Conservation (phyloP, 257 asterid species). For the Solanum tacnaense region DNA sequence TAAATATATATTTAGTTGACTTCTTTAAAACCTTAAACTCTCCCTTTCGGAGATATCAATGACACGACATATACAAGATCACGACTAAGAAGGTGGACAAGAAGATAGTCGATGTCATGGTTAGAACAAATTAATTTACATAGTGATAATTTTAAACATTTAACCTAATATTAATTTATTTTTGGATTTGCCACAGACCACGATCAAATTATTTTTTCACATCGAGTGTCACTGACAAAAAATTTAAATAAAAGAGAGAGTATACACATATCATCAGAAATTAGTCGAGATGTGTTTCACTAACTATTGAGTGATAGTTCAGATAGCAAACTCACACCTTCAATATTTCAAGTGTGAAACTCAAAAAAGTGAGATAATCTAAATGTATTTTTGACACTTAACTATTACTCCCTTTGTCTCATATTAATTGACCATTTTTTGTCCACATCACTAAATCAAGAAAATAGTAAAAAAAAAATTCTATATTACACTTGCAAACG, state of each 20-base stretch:
- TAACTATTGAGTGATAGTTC: too few species aligned
- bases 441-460: not conserved
- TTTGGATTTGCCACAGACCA: not conserved
- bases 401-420: fast-evolving
- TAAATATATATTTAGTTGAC: not conserved
- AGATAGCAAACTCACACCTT: fast-evolving
- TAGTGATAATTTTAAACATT: too few species aligned
- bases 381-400: too few species aligned
- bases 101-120: not conserved
- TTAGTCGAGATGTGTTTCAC: too few species aligned
- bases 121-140: too few species aligned
- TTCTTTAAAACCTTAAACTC: not conserved
- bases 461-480: too few species aligned
- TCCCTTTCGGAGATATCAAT: not conserved
- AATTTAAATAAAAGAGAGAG: fast-evolving
- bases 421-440: too few species aligned
- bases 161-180: too few species aligned
- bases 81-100: not conserved
- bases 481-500: not conserved
- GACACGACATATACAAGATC: not conserved
- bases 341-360: not conserved
- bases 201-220: not conserved
- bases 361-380: too few species aligned
- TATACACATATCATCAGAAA: not conserved
- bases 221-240: not conserved